Evolutionary conservation across 495 filamentous ascomycete species (phyloP), one percentile per base, ranked within the genome.

Genomic region (Podospora bellae-mahoneyi): DNA sequence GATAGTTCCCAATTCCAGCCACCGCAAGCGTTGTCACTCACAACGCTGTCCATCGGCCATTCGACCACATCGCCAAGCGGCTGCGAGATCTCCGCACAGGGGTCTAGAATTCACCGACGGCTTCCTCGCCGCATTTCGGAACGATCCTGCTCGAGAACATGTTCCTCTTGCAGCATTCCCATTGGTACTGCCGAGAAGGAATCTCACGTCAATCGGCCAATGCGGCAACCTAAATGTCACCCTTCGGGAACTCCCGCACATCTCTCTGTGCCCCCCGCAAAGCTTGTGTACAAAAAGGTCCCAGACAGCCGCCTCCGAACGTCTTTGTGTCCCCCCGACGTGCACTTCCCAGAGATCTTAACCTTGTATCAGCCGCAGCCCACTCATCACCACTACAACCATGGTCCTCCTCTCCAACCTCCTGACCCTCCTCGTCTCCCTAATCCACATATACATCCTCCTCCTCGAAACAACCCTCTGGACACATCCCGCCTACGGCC

Each of bases 371-470:
- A 48, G 39, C 39, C 39, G 15, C 39, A 32, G 0, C 4, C 30
- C 30, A 4, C 9, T 48, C 39, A 48, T 32, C 13, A 48, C 7
- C 39, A 10, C 39, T 13, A 48, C 1, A 5, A 48, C 55, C 7
- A 78, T 78, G 76, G 30, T 66, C 27, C 26, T 73, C 58, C n/a
- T 73, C 62, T 61, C 73, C 54, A 57, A 62, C 20, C 16, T 69
- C 19, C 62, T 66, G 18, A 73, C 74, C 20, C 67, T 57, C 66
- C 63, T 72, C 18, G 66, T 78, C 48, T 67, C 67, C 63, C 9
- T 62, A 20, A 56, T 76, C 30, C 77, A 79, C 70, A 62, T 73
- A 54, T 79, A 79, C 74, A 79, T 79, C 67, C 27, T 76, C 30
- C 16, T 69, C 60, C 70, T 79, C 48, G 77, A 79, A 44, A 73